These are phyloP conservation scores for Rhodotorula sp. DNA, from an alignment of 1,284 basidiomycete species.

Conservation along the genomic window DNA sequence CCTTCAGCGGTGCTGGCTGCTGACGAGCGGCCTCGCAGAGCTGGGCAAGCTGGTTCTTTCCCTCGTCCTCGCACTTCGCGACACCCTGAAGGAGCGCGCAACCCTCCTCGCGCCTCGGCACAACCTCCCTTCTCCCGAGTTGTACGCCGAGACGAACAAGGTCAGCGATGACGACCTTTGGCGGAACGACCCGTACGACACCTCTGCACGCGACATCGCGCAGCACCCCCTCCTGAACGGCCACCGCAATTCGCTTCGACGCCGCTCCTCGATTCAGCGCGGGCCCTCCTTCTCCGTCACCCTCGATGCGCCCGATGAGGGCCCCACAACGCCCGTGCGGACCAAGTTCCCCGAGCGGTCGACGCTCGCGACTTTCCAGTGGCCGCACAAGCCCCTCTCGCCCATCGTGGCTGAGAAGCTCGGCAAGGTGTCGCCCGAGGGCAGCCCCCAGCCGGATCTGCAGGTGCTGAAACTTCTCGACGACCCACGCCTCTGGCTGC, in stretches of 20 bases:
- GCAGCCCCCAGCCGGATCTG: slow-evolving; percentile 7
- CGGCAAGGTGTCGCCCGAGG: slow-evolving; percentile 24
- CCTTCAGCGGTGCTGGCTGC: not conserved
- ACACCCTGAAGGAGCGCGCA: slow-evolving; percentile 34
- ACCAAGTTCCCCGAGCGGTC: slow-evolving; percentile 24
- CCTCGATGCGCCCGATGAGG: slow-evolving; percentile 7
- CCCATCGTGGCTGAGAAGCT: slow-evolving; percentile 30
- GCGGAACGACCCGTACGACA: slow-evolving; percentile 30
- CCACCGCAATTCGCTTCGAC: slow-evolving; percentile 11
- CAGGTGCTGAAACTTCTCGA: slow-evolving; percentile 27
- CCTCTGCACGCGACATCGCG: not conserved
- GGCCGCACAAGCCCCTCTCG: slow-evolving; percentile 36
- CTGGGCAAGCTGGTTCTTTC: slow-evolving; percentile 47
- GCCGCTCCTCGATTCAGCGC: slow-evolving; percentile 25
- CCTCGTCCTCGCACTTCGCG: slow-evolving; percentile 42
- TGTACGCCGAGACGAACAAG: slow-evolving; percentile 21
- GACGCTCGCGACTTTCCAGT: slow-evolving; percentile 29
- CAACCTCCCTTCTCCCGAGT: slow-evolving; percentile 34
- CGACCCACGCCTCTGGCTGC: slow-evolving; percentile 33
- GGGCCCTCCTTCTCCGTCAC: slow-evolving; percentile 13
- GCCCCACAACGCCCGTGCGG: not conserved
- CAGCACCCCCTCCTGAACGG: not conserved
- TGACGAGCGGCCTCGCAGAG: slow-evolving; percentile 26
- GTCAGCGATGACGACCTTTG: slow-evolving; percentile 25
- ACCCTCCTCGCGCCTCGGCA: slow-evolving; percentile 30